Evolutionary conservation across 1,284 basidiomycete species (phyloP).

Genomic region (Sanguinoderma infundibulare): DNA sequence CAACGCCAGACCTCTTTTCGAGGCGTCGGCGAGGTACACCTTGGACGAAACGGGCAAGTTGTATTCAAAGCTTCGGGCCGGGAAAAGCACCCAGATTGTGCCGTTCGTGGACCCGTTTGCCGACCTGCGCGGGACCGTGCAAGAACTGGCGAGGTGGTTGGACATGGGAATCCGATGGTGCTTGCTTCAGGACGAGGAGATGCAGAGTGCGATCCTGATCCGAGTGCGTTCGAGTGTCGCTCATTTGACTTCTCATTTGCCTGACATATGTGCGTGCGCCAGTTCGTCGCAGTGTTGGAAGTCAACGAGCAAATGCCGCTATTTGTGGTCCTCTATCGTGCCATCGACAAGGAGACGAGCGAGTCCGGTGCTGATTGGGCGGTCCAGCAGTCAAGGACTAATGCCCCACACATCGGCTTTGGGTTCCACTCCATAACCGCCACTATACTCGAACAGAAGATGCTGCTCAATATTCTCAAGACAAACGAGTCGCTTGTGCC

Average conservation of each 20-base stretch:
- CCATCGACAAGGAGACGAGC: constrained; percentile 22
- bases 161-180: constrained; percentile 31
- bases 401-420: neutral
- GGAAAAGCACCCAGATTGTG: neutral
- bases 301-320: constrained; percentile 35
- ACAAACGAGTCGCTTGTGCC: constrained; percentile 41
- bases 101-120: constrained; percentile 37
- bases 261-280: neutral
- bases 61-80: neutral
- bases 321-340: constrained; percentile 37
- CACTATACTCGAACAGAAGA: constrained; percentile 40
- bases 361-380: constrained; percentile 22
- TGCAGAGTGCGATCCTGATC: constrained; percentile 32
- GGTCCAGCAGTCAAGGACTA: constrained; percentile 10
- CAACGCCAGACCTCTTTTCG: neutral
- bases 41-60: constrained; percentile 12
- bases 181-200: constrained; percentile 31
- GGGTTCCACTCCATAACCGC: constrained; percentile 22
- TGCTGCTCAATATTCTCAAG: constrained; percentile 38
- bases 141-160: constrained; percentile 32
- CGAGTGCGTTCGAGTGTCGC: constrained; percentile 29
- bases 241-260: neutral
- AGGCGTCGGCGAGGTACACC: constrained; percentile 12
- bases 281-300: constrained; percentile 38
- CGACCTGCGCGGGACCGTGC: constrained; percentile 40